Evolutionary conservation across 169 alveolate genomes (phyloP).

Genomic region (Amoebophrya sp.): DNA sequence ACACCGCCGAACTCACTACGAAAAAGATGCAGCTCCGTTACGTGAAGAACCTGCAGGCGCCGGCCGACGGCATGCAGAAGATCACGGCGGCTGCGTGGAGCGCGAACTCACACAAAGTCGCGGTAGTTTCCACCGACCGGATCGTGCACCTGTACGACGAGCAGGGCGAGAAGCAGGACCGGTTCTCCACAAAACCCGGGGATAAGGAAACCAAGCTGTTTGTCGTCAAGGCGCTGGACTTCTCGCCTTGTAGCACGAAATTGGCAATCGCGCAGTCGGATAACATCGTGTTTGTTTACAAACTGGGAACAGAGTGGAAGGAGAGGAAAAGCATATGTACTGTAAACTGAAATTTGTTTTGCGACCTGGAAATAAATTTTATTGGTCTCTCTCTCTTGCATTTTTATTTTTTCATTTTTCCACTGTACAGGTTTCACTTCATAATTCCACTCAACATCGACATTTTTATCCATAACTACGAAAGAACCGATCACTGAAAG

Average conservation of each 20-base stretch:
- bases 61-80: conserved; percentile 73
- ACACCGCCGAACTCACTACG: no score
- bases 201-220: conserved; percentile 61
- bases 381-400: background rate
- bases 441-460: background rate
- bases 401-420: background rate
- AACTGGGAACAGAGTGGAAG: conserved; percentile 78
- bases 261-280: conserved; percentile 69
- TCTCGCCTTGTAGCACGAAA: conserved; percentile 75
- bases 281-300: conserved; percentile 66
- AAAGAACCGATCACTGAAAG: conserved; percentile 36
- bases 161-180: conserved; percentile 68
- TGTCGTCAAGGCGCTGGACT: conserved; percentile 52
- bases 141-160: conserved; percentile 75
- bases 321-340: conserved; percentile 72
- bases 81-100: conserved; percentile 72
- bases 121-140: conserved; percentile 77
- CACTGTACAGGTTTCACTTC: no score
- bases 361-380: background rate
- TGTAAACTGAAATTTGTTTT: background rate
- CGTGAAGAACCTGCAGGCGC: conserved; percentile 64
- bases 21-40: conserved; percentile 71
- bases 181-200: conserved; percentile 73
- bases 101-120: conserved; percentile 70
- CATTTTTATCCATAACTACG: background rate